A percentile compares a stretch with the other conserved stretches of the same genome.
Conservation (phyloP, 805 yeast genomes). For the Komagataella kurtzmanii region DNA sequence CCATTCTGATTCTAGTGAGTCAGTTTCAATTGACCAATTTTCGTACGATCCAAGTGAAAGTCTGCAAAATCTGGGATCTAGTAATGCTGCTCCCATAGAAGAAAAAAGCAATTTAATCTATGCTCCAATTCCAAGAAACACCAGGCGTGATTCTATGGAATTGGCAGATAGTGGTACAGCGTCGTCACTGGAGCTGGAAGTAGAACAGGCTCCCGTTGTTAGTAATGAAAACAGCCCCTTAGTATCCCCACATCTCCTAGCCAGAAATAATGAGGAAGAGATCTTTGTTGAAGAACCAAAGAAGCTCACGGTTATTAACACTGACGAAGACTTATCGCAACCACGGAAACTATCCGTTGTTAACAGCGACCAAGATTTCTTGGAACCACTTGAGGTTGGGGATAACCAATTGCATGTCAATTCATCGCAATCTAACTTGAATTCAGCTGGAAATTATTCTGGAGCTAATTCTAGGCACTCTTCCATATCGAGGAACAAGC, state of each 20-base stretch:
- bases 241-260: neutral
- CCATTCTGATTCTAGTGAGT: neutral
- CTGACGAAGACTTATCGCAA: neutral
- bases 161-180: neutral
- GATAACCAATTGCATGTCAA: neutral
- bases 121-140: neutral
- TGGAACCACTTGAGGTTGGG: neutral
- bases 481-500: neutral
- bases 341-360: neutral
- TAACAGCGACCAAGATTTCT: neutral
- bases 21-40: neutral
- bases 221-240: neutral
- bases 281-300: neutral
- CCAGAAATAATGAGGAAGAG: neutral
- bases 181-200: neutral
- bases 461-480: neutral
- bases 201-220: neutral
- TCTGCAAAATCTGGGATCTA: neutral
- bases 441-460: neutral
- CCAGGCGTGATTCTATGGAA: neutral
- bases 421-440: neutral
- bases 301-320: neutral
- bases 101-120: neutral
- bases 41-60: neutral
- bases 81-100: neutral